These are phyloP conservation scores for Escovopsis weberi DNA, from an alignment of 2,329 filamentous ascomycete species.

Conservation along the genomic window DNA sequence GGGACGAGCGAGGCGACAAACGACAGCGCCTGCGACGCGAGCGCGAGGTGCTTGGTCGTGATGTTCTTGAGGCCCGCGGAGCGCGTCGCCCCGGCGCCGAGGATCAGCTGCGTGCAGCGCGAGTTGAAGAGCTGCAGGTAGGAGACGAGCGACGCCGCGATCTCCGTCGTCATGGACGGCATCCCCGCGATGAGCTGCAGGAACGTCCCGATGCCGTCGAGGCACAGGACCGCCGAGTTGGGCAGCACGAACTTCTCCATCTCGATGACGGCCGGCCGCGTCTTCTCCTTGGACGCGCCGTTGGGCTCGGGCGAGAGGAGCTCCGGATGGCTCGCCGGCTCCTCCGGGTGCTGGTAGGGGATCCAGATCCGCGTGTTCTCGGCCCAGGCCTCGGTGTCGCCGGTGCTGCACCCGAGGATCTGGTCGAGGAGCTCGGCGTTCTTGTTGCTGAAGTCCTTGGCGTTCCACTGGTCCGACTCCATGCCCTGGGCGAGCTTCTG, in stretches of 20 bases:
- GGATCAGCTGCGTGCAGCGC: conserved; percentile 86
- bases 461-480: conserved; percentile 69
- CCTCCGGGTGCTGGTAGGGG: conserved; percentile 26
- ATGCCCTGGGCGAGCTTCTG: conserved; percentile 62
- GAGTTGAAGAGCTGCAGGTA: conserved; percentile 93
- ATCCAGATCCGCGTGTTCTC: conserved; percentile 45
- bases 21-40: conserved; percentile 76
- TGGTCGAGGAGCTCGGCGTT: conserved; percentile 45
- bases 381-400: conserved; percentile 53
- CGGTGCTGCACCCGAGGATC: conserved; percentile 56
- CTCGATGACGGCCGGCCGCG: conserved; percentile 63
- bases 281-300: conserved; percentile 44
- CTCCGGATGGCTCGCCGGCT: conserved; percentile 14
- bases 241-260: conserved; percentile 77
- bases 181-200: conserved; percentile 72
- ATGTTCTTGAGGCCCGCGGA: conserved; percentile 91
- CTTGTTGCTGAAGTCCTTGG: conserved; percentile 56
- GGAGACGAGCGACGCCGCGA: conserved; percentile 64
- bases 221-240: conserved; percentile 64
- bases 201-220: conserved; percentile 70
- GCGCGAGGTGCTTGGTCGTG: conserved; percentile 83
- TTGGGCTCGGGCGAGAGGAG: conserved; percentile 28
- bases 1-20: conserved; percentile 81
- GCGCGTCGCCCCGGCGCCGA: conserved; percentile 80
- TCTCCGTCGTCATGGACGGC: conserved; percentile 75